Conservation (phyloP, 352 stramenopile species). For the Globisporangium megalacanthum region DNA sequence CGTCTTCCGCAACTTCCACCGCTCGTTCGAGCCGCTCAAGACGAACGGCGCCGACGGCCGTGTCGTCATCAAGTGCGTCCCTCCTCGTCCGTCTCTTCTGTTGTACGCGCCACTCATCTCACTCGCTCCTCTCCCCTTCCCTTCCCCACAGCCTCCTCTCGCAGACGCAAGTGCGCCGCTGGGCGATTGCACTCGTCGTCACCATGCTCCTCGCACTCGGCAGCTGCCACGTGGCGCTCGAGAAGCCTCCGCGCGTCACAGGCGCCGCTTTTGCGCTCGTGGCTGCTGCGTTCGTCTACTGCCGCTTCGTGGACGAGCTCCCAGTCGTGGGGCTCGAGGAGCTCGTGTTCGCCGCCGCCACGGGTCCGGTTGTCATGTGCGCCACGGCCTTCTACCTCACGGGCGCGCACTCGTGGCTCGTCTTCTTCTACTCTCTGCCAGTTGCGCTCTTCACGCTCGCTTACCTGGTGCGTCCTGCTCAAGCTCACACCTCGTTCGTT, state of each 20-base stretch:
- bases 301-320: slow-evolving; percentile 26
- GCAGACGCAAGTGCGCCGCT: slow-evolving; percentile 63
- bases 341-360: slow-evolving; percentile 33
- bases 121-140: neutral
- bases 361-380: slow-evolving; percentile 52
- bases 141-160: slow-evolving; percentile 43
- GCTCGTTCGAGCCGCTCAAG: slow-evolving; percentile 34
- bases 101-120: neutral
- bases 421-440: slow-evolving; percentile 49
- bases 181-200: slow-evolving; percentile 53
- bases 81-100: neutral
- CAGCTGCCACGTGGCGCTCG: slow-evolving; percentile 29
- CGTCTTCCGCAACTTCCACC: slow-evolving; percentile 70
- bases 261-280: slow-evolving; percentile 24
- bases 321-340: slow-evolving; percentile 46
- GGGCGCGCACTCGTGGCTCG: slow-evolving; percentile 27
- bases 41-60: slow-evolving; percentile 28
- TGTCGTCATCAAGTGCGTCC: slow-evolving; percentile 63
- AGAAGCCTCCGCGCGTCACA: slow-evolving; percentile 30
- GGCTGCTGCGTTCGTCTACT: slow-evolving; percentile 53
- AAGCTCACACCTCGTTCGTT: no score
- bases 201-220: slow-evolving; percentile 36
- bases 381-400: slow-evolving; percentile 50
- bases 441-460: slow-evolving; percentile 55
- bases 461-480: slow-evolving; percentile 37